A percentile compares a stretch with the other conserved stretches of the same genome.
Conservation (phyloP, 2,329 filamentous ascomycete species). For the Verticillium tricorpus region DNA sequence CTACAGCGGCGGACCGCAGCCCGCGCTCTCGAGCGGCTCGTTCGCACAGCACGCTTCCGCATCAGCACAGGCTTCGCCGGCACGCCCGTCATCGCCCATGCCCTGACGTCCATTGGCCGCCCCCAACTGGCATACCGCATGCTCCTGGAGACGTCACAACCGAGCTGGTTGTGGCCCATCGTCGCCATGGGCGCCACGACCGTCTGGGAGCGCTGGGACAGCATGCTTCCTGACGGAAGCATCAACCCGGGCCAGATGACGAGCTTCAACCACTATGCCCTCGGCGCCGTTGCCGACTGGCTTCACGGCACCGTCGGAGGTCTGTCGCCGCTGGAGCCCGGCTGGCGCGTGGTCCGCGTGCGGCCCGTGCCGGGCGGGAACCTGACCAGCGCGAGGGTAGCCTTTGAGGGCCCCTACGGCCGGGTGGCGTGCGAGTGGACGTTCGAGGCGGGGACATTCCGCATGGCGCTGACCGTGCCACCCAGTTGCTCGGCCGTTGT, state of each 20-base stretch:
- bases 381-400: neutral
- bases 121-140: constrained; percentile 26
- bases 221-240: constrained; percentile 27
- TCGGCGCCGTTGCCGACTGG: constrained; percentile 37
- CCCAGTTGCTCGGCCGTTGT: neutral
- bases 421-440: neutral
- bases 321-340: constrained; percentile 23
- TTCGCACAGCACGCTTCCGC: constrained; percentile 19
- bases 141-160: constrained; percentile 27
- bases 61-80: constrained; percentile 40
- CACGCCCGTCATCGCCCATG: constrained; percentile 31
- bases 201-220: constrained; percentile 38
- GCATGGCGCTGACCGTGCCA: neutral
- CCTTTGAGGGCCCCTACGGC: neutral
- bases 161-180: constrained; percentile 33
- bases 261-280: constrained; percentile 36
- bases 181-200: constrained; percentile 35
- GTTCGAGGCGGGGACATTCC: neutral
- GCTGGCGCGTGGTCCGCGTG: neutral
- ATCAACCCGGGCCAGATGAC: constrained; percentile 37
- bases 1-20: constrained; percentile 12
- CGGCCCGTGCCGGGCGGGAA: neutral
- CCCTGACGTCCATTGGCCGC: constrained; percentile 21
- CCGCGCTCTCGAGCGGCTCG: constrained; percentile 17
- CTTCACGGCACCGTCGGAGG: constrained; percentile 37